Evolutionary conservation across 345 rosid species (phyloP), one percentile per base, ranked within the genome.

Genomic region (Camelina laxa): DNA sequence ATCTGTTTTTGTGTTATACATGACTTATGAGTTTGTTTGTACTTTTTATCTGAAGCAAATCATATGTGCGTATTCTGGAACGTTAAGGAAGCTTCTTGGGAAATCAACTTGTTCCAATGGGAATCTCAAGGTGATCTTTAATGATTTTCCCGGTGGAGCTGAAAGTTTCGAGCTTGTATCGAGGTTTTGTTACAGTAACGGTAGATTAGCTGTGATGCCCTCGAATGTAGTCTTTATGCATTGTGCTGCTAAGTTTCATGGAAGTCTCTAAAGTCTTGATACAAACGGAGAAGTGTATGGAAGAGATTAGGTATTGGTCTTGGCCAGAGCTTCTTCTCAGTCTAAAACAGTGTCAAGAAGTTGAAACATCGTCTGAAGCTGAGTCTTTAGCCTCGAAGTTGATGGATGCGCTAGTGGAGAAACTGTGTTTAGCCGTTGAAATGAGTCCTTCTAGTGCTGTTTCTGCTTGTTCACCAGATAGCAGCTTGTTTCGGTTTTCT

Each of bases 121-220:
- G 49, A 78, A 78, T 69, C 80, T 86, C 41, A 95, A 92, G 71
- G 87, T 95, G 64, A 81, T 95, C 74, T 90, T 95, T 55, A 83
- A 87, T 67, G 99, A 90, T 53, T 95, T 95, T 61, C 97, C 99
- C 0, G 97, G 97, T 36, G 97, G 97, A 27, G 65, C 91, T 0
- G 87, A 82, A 71, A 70, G 87, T 76, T 92, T 95, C 65, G 96
- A 92, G 85, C 87, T 90, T 55, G 51, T 90, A 9, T 85, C 86
- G 31, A 83, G 89, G 71, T 95, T 92, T 85, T 95, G 97, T 72
- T 92, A 95, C 88, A 88, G 68, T 56, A 85, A 79, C 9, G 91
- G 97, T 60, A 44, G 62, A 44, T 67, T 83, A 17, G 80, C 79
- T 36, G 79, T 90, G 49, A 79, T 70, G 68, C 88, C 92, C 58